Evolutionary conservation across 768 basidiomycete species (phyloP).

Genomic region (Cyclocybe aegerita): DNA sequence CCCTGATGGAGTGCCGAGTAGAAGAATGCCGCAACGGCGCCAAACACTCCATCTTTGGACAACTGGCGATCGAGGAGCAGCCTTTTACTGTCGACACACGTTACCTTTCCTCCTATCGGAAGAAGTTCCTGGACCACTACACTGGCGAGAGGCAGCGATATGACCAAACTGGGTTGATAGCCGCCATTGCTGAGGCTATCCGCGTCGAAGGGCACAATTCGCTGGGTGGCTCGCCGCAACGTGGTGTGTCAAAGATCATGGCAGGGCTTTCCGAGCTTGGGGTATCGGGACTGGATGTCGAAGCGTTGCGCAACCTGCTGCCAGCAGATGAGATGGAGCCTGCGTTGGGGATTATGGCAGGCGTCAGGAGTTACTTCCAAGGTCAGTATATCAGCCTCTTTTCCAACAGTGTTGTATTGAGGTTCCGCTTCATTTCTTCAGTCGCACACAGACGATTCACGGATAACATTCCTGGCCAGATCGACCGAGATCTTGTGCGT

Average conservation of each 20-base stretch:
- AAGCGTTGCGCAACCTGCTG: constrained; percentile 50
- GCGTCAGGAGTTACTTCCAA: constrained; percentile 74
- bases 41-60: constrained; percentile 43
- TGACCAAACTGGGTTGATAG: constrained; percentile 22
- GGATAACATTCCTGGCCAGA: constrained; percentile 55
- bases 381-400: constrained; percentile 33
- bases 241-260: constrained; percentile 33
- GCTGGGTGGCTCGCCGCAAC: neutral
- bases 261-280: constrained; percentile 39
- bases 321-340: constrained; percentile 53
- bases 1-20: constrained; percentile 47
- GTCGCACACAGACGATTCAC: constrained; percentile 61
- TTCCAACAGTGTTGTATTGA: neutral
- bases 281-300: constrained; percentile 33
- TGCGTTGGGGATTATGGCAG: constrained; percentile 66
- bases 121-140: constrained; percentile 46
- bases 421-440: constrained; percentile 18
- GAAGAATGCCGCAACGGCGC: constrained; percentile 40
- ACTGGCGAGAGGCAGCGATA: constrained; percentile 38
- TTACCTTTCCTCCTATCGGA: constrained; percentile 45
- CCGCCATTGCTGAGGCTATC: constrained; percentile 18
- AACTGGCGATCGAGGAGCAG: constrained; percentile 45
- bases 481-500: constrained; percentile 55
- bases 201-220: constrained; percentile 9
- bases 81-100: constrained; percentile 55